phyloP scores from a whole-genome alignment of 495 filamentous ascomycete genomes.

The Tuber umbilicatum region DNA sequence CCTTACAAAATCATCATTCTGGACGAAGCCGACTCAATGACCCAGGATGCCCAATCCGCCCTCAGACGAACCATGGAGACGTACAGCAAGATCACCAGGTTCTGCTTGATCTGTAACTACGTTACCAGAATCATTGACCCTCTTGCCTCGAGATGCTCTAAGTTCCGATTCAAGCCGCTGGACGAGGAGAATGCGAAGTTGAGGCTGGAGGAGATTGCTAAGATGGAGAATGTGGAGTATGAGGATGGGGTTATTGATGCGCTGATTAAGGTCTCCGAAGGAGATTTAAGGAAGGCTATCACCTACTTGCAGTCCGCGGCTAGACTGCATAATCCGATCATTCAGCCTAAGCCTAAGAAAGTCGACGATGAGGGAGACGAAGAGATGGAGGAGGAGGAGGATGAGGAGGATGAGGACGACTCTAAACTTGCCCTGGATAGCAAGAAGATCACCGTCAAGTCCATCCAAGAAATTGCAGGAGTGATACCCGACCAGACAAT shows the following conservation, averaged over 20 bases:
- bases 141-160: slow-evolving; percentile 82
- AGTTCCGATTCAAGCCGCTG: slow-evolving; percentile 95
- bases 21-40: slow-evolving; percentile 98
- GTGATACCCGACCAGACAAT: slow-evolving; percentile 75
- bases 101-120: slow-evolving; percentile 98
- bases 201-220: slow-evolving; percentile 72
- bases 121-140: slow-evolving; percentile 97
- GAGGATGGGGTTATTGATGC: slow-evolving; percentile 74
- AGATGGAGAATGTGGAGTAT: slow-evolving; percentile 63
- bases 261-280: slow-evolving; percentile 79
- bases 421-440: slow-evolving; percentile 38
- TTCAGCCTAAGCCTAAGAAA: slow-evolving; percentile 8
- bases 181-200: slow-evolving; percentile 72
- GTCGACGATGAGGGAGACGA: slow-evolving; percentile 50
- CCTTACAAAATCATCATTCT: slow-evolving; percentile 98
- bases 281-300: slow-evolving; percentile 90
- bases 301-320: slow-evolving; percentile 92
- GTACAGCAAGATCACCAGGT: slow-evolving; percentile 90
- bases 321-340: slow-evolving; percentile 49
- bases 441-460: slow-evolving; percentile 61
- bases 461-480: slow-evolving; percentile 90
- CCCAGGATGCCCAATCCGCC: slow-evolving; percentile 92
- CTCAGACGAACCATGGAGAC: slow-evolving; percentile 95
- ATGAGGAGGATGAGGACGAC: slow-evolving; percentile 51
- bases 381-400: slow-evolving; percentile 46